Conservation (phyloP, 2,329 filamentous ascomycete genomes). For the Colletotrichum higginsianum region DNA sequence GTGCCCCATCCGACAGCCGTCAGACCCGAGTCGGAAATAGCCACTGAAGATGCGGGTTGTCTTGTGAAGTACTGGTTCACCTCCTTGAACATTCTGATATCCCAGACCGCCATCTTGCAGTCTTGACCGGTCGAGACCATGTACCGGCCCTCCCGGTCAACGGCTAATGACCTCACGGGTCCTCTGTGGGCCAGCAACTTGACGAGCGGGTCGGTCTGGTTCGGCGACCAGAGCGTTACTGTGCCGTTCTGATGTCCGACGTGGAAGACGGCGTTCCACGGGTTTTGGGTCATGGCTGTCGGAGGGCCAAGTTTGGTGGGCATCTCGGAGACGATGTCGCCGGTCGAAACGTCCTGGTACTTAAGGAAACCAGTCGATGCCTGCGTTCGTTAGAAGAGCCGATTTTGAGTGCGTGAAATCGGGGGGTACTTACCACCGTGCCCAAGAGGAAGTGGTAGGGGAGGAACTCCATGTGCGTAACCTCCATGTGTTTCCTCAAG, state of each 20-base stretch:
- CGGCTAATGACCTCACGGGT: conserved; percentile 86
- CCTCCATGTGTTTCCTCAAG: conserved; percentile 90
- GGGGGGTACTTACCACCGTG: conserved; percentile 75
- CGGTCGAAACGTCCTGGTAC: conserved; percentile 96
- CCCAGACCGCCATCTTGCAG: conserved; percentile 93
- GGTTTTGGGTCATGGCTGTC: conserved; percentile 88
- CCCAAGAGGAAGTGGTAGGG: conserved; percentile 96
- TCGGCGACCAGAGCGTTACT: conserved; percentile 96
- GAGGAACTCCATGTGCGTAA: conserved; percentile 93
- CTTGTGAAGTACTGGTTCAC: conserved; percentile 90
- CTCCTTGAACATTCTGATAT: conserved; percentile 93
- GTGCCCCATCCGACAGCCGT: conserved; percentile 95
- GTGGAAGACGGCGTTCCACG: conserved; percentile 92
- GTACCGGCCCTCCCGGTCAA: conserved; percentile 92
- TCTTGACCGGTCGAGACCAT: conserved; percentile 97
- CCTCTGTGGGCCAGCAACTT: conserved; percentile 93
- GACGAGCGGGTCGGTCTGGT: conserved; percentile 86
- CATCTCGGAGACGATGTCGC: conserved; percentile 87
- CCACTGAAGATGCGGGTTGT: conserved; percentile 84
- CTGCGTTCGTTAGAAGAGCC: conserved; percentile 53
- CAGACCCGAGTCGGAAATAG: conserved; percentile 90
- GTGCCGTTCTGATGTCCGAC: conserved; percentile 96
- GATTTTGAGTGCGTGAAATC: no score
- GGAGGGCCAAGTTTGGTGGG: conserved; percentile 88
- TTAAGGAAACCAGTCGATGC: conserved; percentile 88